Conservation (phyloP, 768 basidiomycete species). For the Tulasnella sp. region DNA sequence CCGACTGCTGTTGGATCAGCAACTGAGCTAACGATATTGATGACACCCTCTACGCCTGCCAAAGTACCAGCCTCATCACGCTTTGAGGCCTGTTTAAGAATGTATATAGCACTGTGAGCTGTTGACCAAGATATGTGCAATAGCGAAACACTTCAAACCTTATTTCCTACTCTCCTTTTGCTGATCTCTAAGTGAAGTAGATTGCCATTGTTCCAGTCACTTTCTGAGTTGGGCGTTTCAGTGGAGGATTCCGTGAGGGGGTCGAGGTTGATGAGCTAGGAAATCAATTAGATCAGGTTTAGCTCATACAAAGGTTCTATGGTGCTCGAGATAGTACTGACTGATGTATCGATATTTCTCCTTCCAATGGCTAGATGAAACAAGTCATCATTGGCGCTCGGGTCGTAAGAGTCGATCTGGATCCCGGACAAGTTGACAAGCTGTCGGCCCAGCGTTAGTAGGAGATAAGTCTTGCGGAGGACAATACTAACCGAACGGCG, state of each 20-base stretch:
- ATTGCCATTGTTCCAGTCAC: conserved; percentile 17
- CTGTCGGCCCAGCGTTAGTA: no score
- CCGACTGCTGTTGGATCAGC: conserved; percentile 27
- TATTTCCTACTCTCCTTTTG: not conserved
- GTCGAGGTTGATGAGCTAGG: no score
- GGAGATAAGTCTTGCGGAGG: no score
- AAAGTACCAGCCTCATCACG: not conserved
- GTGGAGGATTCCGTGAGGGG: no score
- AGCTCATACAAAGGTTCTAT: no score
- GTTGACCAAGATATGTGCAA: not conserved
- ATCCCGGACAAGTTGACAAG: no score
- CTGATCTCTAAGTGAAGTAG: conserved; percentile 26
- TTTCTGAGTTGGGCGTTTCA: conserved; percentile 13
- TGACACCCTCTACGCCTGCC: conserved; percentile 30
- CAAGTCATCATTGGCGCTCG: not conserved
- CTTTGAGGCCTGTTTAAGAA: not conserved
- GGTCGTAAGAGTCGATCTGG: not conserved
- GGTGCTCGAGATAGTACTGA: no score
- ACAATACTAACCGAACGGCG: no score
- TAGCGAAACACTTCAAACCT: not conserved
- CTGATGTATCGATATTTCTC: no score
- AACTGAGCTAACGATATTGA: conserved; percentile 38
- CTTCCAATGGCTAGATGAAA: conserved; percentile 5
- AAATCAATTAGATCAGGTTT: no score
- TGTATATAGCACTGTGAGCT: no score